Base-by-base conservation (phyloP, 2,329 filamentous ascomycete genomes). In the Davidsoniella virescens region DNA sequence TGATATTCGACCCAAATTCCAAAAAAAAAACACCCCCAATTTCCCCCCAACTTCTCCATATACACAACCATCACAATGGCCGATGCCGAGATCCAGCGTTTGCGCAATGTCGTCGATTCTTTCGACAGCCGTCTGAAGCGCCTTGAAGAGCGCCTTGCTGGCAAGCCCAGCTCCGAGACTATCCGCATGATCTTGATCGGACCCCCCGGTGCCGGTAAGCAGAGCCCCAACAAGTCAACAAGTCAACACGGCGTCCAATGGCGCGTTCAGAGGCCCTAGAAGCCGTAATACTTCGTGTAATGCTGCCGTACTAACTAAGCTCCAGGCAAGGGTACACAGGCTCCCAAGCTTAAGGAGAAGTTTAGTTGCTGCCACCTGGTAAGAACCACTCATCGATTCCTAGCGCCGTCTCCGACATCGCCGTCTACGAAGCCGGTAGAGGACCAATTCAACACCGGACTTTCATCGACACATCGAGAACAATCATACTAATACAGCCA, bases 121-220 rank as follows among this genome's bases (percentile, higher is more conserved):
- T 82, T 98, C 60, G 87, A 96, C 70, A 71, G 78, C 63, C 83
- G 90, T 62, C 84, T 98, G 61, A 80, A 83, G 67, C 76, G 85
- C 63, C 78, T 98, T 58, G 92, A 98, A 68, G 67, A 75, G 62
- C 80, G 79, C 63, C 71, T 92, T 59, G 69, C 72, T 54, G 73
- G 75, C 58, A 69, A 71, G 58, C 64, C 67, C 39, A 73, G 72
- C 55, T 59, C 72, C 38, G 73, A 82, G 58, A 76, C 83, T 62
- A 78, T 98, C 68, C 83, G 92, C 70, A 94, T 98, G 84, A 87
- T 98, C 61, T 72, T 98, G 62, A 96, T 98, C 72, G 92, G 92
- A 37, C 92, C 92, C 64, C 92, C 92, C 52, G 92, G 92, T 67
- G 92, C 92, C 67, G 92, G 92, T 96, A 78, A 60, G 84, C 50